A percentile compares a stretch with the other conserved stretches of the same genome.
Conservation (phyloP, 2,329 filamentous ascomycete species). For the Colletotrichum sp. region DNA sequence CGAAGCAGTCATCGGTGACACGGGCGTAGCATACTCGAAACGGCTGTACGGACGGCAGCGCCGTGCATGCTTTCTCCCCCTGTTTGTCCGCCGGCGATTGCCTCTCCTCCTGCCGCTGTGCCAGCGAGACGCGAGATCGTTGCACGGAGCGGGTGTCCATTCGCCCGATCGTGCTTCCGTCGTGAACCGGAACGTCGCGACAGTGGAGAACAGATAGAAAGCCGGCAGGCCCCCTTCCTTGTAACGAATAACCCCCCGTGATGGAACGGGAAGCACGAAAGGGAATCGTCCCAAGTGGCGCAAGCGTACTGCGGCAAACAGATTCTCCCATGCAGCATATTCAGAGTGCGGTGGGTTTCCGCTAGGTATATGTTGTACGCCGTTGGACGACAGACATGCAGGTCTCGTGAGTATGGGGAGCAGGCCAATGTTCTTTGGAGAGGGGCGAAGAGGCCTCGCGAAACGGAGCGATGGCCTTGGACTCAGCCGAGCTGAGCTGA, state of each 20-base stretch:
- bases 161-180: neutral
- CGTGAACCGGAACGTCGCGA: neutral
- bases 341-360: neutral
- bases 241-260: neutral
- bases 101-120: neutral
- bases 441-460: neutral
- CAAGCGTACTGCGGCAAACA: neutral
- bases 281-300: neutral
- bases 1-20: neutral
- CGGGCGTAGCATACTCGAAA: conserved; percentile 19
- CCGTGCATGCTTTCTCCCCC: neutral
- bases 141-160: neutral
- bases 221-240: neutral
- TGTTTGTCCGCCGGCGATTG: neutral
- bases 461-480: neutral
- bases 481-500: neutral
- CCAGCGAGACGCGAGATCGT: neutral
- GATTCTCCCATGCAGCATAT: neutral
- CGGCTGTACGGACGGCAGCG: neutral
- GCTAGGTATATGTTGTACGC: neutral
- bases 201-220: neutral
- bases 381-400: conserved; percentile 2
- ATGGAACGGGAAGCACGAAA: neutral
- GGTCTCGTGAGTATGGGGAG: neutral
- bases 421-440: neutral